Evolutionary conservation across 345 rosid species (phyloP), one percentile per base, ranked within the genome.

Genomic region (Chamaenerion angustifolium): DNA sequence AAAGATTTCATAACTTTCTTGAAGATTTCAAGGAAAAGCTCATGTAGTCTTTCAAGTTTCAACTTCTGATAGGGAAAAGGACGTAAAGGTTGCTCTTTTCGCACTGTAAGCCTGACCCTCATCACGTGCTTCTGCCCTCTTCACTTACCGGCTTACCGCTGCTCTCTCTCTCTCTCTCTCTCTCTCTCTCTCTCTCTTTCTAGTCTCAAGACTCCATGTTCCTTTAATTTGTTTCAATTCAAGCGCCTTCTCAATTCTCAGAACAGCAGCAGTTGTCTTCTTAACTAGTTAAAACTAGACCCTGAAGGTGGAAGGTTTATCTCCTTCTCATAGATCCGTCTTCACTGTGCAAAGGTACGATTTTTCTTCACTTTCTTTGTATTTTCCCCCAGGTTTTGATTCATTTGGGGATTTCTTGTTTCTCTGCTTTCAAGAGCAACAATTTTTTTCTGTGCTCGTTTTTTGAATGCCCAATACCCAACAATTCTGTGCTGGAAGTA

Each of bases 71-170:
- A 48, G 6, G 19, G 45, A 46, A 45, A 40, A 11, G 16, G 40
- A 31, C 0, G 57, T 41, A 8, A 27, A 27, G 15, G 11, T 6
- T 44, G 37, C 43, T 31, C 43, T 45, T 18, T 16, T 23, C 48
- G 0, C 31, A 6, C 12, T 16, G 25, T 48, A 61, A 60, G 68
- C 10, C 73, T 60, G 74, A 70, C 77, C 71, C 56, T 31, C 65
- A 60, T 74, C 86, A 82, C 85, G 83, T 79, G 85, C 57, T 65
- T 42, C 51, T 45, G 54, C 71, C 53, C 57, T 64, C 56, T 16
- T 0, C 48, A 35, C 62, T 50, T 25, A 43, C 41, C 53, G 43
- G 17, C 62, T 50, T 25, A 43, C 41, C 53, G 43, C 64, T 50
- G 58, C 37, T 42, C 48, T 54, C 23, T 23, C 55, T 49, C 43